Conservation (phyloP, 2,329 filamentous ascomycete species). For the Fusarium floridanum region DNA sequence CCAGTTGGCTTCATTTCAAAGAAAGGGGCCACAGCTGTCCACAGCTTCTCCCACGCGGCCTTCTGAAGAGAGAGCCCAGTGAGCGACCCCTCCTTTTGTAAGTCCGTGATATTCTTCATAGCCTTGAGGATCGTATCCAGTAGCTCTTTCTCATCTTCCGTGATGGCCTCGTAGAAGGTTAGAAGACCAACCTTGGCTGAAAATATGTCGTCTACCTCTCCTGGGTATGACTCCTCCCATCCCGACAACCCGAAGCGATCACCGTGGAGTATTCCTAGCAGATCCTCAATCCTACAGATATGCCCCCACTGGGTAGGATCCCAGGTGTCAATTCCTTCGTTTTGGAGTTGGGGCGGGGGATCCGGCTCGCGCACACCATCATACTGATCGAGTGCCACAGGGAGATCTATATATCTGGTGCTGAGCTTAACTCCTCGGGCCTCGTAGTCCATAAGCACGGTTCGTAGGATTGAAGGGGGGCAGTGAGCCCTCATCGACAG, state of each 20-base stretch:
- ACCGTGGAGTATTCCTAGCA: background rate
- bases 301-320: background rate
- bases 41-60: background rate
- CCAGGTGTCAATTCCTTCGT: background rate
- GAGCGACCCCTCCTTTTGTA: background rate
- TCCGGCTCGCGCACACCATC: background rate
- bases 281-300: background rate
- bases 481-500: background rate
- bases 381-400: background rate
- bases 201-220: conserved; percentile 22
- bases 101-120: background rate
- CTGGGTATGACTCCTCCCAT: background rate
- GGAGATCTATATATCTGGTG: background rate
- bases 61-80: background rate
- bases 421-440: background rate
- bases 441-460: background rate
- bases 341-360: background rate
- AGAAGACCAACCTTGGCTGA: conserved; percentile 22
- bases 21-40: background rate
- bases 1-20: background rate
- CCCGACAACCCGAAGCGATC: background rate
- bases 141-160: background rate
- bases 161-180: conserved; percentile 15
- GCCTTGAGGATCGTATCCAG: background rate
- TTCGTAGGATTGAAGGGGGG: background rate